Evolutionary conservation across 2,329 filamentous ascomycete species (phyloP).

Genomic region (Scedosporium dehoogii): DNA sequence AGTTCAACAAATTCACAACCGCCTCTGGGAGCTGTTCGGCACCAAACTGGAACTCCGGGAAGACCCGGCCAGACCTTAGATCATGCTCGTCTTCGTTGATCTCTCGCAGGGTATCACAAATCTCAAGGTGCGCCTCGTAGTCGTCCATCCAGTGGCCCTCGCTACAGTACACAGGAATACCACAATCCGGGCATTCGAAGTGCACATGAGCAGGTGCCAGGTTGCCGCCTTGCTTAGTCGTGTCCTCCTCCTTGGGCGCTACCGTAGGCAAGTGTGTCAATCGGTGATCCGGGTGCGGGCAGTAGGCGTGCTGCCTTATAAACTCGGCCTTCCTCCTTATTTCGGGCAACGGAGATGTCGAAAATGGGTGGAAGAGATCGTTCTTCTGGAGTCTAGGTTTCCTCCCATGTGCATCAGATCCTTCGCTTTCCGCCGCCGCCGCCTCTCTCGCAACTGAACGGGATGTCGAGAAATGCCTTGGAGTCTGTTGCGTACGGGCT

Average conservation of each 20-base stretch:
- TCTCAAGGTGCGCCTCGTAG: constrained; percentile 83
- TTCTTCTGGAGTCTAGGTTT: constrained; percentile 48
- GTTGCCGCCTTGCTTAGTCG: constrained; percentile 32
- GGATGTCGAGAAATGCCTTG: constrained; percentile 3
- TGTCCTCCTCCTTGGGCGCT: constrained; percentile 52
- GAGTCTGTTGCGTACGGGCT: background rate
- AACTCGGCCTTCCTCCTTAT: constrained; percentile 82
- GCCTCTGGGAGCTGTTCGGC: constrained; percentile 85
- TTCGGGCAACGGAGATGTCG: constrained; percentile 75
- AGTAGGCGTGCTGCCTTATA: constrained; percentile 88
- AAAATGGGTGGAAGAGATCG: constrained; percentile 90
- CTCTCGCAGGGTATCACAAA: constrained; percentile 83
- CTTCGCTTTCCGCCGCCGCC: constrained; percentile 9
- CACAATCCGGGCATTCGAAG: constrained; percentile 95
- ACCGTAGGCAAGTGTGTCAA: constrained; percentile 60
- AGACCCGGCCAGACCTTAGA: constrained; percentile 77
- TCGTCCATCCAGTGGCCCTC: constrained; percentile 94
- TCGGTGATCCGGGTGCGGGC: constrained; percentile 81
- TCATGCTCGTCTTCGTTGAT: constrained; percentile 99
- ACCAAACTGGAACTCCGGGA: constrained; percentile 89
- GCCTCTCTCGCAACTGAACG: constrained; percentile 3
- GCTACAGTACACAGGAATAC: constrained; percentile 85
- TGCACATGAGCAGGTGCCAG: constrained; percentile 71
- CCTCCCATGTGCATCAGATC: constrained; percentile 13
- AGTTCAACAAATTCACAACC: constrained; percentile 93